Evolutionary conservation across 345 rosid genomes (phyloP).

Genomic region (Reutealis trisperma): DNA sequence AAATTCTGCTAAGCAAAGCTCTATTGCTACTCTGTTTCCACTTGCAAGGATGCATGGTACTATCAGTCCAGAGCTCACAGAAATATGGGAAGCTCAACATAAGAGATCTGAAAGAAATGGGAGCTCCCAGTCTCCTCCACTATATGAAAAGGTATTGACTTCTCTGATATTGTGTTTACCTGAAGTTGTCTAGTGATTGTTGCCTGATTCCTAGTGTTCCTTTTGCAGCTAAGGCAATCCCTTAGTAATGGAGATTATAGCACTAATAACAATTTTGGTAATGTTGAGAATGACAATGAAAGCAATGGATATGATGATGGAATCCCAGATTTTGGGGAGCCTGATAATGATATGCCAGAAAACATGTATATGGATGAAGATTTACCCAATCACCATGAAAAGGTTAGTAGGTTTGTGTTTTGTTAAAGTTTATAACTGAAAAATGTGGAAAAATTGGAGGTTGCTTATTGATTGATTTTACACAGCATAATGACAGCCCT

Average conservation of each 20-base stretch:
- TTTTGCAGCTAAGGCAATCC: constrained; percentile 71
- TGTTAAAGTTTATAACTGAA: constrained; percentile 7
- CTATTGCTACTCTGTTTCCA: constrained; percentile 64
- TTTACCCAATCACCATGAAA: constrained; percentile 29
- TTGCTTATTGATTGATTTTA: constrained; percentile 29
- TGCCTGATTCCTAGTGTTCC: constrained; percentile 22
- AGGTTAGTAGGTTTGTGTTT: constrained; percentile 36
- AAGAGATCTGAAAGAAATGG: constrained; percentile 29
- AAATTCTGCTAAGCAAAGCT: constrained; percentile 37
- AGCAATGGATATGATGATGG: constrained; percentile 51
- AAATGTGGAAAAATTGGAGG: neutral
- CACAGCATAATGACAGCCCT: constrained; percentile 39
- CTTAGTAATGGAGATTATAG: constrained; percentile 51
- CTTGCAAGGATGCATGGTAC: constrained; percentile 71
- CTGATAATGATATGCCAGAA: constrained; percentile 54
- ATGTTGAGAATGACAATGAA: constrained; percentile 35
- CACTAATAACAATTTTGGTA: constrained; percentile 36
- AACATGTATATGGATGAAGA: constrained; percentile 56
- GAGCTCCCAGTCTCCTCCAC: constrained; percentile 44
- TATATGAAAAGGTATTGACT: constrained; percentile 70
- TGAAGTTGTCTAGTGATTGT: constrained; percentile 8
- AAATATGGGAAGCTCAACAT: constrained; percentile 57
- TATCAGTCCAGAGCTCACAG: constrained; percentile 67
- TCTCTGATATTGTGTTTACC: neutral
- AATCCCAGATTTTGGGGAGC: constrained; percentile 50